These are phyloP conservation scores for Geranium rotundifolium DNA, from an alignment of 345 rosid genomes.

Conservation along the genomic window DNA sequence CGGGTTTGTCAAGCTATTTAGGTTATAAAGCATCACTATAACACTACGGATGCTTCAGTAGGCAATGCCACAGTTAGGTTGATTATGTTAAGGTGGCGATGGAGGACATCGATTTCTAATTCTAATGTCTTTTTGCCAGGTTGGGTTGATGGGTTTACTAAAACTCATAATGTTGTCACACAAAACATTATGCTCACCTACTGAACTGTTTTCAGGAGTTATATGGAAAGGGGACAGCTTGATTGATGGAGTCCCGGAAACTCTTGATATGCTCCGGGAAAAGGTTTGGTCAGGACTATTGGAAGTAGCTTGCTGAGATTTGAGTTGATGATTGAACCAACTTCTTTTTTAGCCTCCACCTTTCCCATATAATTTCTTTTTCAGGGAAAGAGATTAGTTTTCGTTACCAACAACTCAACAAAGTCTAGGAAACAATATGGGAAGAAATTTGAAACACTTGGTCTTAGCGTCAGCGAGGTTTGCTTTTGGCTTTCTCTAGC, in stretches of 20 bases:
- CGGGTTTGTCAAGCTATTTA: background rate
- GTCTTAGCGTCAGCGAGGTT: slow-evolving; percentile 71
- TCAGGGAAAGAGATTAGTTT: slow-evolving; percentile 88
- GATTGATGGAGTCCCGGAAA: slow-evolving; percentile 87
- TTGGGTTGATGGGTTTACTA: background rate
- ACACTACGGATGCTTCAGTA: background rate
- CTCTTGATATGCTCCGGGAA: slow-evolving; percentile 90
- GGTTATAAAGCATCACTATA: background rate
- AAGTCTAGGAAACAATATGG: slow-evolving; percentile 97
- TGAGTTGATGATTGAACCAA: background rate
- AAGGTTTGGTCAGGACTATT: slow-evolving; percentile 35
- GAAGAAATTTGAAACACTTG: slow-evolving; percentile 88
- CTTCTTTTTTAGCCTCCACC: background rate
- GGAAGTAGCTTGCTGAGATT: background rate
- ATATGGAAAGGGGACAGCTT: slow-evolving; percentile 96
- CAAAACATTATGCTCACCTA: background rate
- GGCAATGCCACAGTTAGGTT: background rate
- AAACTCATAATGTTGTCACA: background rate
- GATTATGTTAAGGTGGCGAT: background rate
- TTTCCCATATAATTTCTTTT: background rate
- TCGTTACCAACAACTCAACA: slow-evolving; percentile 92
- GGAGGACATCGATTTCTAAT: background rate
- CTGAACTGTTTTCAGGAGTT: slow-evolving; percentile 47
- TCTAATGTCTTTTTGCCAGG: background rate
- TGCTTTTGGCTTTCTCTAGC: slow-evolving; percentile 4